phyloP scores from a whole-genome alignment of 768 basidiomycete species.

The Epithele typhae region DNA sequence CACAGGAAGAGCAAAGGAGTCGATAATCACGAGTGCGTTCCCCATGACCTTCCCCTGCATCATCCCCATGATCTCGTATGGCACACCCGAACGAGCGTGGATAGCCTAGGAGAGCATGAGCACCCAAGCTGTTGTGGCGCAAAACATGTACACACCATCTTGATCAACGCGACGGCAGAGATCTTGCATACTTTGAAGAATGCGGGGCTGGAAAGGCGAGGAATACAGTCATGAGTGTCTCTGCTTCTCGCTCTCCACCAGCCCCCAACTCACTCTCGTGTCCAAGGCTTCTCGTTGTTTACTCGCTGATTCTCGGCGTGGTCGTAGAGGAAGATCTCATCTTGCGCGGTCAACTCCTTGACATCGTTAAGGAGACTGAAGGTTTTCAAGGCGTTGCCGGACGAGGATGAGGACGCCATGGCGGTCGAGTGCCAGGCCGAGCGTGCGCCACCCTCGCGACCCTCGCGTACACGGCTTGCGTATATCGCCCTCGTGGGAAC shows the following conservation, averaged over 20 bases:
- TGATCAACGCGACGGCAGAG: conserved; percentile 90
- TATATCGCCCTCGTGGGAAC: conserved; percentile 7
- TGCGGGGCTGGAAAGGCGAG: conserved; percentile 49
- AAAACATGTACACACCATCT: conserved; percentile 59
- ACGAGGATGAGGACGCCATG: conserved; percentile 37
- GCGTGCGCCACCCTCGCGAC: neutral
- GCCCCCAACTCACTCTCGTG: conserved; percentile 81
- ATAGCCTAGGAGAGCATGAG: conserved; percentile 62
- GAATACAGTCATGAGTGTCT: too few relatives aligned
- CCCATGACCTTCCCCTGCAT: conserved; percentile 96
- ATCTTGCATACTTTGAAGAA: conserved; percentile 92
- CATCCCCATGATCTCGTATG: conserved; percentile 98
- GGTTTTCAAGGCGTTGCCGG: conserved; percentile 63
- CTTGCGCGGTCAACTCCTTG: conserved; percentile 64
- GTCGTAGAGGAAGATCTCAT: conserved; percentile 78
- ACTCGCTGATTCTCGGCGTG: conserved; percentile 61
- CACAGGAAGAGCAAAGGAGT: conserved; percentile 95
- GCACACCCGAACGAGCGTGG: conserved; percentile 94
- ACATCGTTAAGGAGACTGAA: conserved; percentile 74
- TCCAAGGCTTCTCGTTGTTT: conserved; percentile 76
- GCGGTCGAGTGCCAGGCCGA: conserved; percentile 5
- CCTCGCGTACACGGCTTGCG: conserved; percentile 6
- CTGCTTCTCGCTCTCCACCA: too few relatives aligned
- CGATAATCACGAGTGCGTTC: conserved; percentile 80
- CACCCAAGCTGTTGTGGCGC: neutral